These are phyloP conservation scores for Talaromyces islandicus DNA, from an alignment of 2,329 filamentous ascomycete genomes.

Conservation along the genomic window DNA sequence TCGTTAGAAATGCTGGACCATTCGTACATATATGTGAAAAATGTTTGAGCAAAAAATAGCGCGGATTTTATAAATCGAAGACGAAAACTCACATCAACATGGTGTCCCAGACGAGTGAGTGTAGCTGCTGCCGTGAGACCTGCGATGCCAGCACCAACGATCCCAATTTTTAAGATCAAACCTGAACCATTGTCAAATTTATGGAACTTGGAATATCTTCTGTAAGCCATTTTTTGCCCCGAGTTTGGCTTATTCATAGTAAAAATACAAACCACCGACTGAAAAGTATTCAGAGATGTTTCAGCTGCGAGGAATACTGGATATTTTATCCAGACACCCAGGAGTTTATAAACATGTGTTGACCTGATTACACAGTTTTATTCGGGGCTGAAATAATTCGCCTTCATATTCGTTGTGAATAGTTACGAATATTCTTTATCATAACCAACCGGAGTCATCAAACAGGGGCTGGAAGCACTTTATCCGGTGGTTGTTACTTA, in stretches of 20 bases:
- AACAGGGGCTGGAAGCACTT: not conserved
- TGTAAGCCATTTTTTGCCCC: not conserved
- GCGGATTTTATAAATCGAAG: not conserved
- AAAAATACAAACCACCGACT: not conserved
- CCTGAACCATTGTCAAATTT: not conserved
- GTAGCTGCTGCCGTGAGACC: conserved; percentile 38
- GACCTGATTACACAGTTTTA: not conserved
- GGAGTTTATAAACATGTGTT: not conserved
- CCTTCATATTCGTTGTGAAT: not conserved
- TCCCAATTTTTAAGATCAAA: conserved; percentile 19
- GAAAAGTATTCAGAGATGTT: not conserved
- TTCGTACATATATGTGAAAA: conserved; percentile 42
- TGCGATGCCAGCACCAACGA: conserved; percentile 31
- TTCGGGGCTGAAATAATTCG: not conserved
- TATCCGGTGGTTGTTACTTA: not conserved
- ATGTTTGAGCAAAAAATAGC: not conserved
- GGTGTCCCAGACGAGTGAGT: conserved; percentile 48
- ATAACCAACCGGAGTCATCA: not conserved
- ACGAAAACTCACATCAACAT: conserved; percentile 23
- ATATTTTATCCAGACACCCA: not conserved
- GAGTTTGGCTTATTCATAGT: not conserved
- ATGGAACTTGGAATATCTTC: not conserved
- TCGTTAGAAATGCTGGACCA: conserved; percentile 53
- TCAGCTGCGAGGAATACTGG: not conserved
- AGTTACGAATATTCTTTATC: not conserved